Evolutionary conservation across 805 yeast genomes (phyloP), one percentile per base, ranked within the genome.

Genomic region (Pichia nanzhaoensis): DNA sequence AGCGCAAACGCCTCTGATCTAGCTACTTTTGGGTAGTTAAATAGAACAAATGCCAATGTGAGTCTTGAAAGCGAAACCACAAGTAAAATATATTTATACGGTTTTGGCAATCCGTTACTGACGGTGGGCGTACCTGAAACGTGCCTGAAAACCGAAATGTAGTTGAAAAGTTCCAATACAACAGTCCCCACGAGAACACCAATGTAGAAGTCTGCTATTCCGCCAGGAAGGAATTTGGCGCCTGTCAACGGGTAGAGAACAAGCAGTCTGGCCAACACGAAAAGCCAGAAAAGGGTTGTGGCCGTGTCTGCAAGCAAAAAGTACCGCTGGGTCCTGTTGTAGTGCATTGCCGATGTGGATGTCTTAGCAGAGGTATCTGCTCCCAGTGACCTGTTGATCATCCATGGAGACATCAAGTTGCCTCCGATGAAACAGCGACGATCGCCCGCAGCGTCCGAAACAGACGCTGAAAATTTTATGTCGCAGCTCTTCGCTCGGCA

Each of bases 241-340:
- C 87, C 84, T n/a, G 80, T 86, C 21, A 83, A 61, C 1, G 86
- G 85, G 37, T 77, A 63, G 27, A 83, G 62, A 1, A 80, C 61
- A 13, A 70, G 44, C 50, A 80, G 69, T 39, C 91, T 60, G 2
- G 68, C 53, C 42, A 61, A 65, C 48, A 77, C 73, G 48, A 76
- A 67, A 7, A 67, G 53, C 80, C 81, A 75, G 17, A 75, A 59
- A 3, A 73, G 61, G 14, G 68, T 57, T 1, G 71, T 51, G 6
- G 66, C 65, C 3, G 44, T 6, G 37, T 58, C 48, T 7, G 57
- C 41, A 3, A 58, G 19, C 9, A 58, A 43, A 17, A 60, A 44
- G 24, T 51, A 58, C 27, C 35, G 41, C 39, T 59, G 64, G 8
- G 59, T 53, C 34, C 48, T 51, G 43, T 56, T 56, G 40, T 59